Evolutionary conservation across 495 filamentous ascomycete species (phyloP).

Genomic region (Rostrohypoxylon terebratum): DNA sequence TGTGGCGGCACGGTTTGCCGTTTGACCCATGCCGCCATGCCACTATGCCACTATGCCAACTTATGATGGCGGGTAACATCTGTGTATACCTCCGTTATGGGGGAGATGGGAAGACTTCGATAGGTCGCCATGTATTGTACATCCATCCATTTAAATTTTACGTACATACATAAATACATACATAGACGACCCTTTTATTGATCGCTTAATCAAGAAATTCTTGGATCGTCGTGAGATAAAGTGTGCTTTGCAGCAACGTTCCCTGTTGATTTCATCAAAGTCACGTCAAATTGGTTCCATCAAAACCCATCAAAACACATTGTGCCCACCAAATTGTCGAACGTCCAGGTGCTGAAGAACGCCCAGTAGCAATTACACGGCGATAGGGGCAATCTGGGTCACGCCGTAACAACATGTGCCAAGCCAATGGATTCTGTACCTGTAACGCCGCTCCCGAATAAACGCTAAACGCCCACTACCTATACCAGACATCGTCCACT

Average conservation of each 20-base stretch:
- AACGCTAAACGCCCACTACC: conserved; percentile 23
- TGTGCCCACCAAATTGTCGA: conserved; percentile 9
- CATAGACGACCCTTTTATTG: conserved; percentile 8
- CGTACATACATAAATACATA: too few relatives aligned
- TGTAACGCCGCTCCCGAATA: conserved; percentile 14
- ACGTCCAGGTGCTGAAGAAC: neutral
- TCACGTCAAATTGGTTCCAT: conserved; percentile 11
- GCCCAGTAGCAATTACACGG: too few relatives aligned
- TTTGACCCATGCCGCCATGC: conserved; percentile 21
- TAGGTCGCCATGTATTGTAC: neutral
- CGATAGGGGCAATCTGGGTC: neutral
- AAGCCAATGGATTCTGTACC: conserved; percentile 26
- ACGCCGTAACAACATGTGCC: conserved; percentile 4
- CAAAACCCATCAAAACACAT: too few relatives aligned
- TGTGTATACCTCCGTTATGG: neutral
- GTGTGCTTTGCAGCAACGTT: neutral
- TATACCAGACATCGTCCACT: conserved; percentile 1
- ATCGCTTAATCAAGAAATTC: conserved; percentile 9
- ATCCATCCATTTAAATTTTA: too few relatives aligned
- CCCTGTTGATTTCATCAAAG: neutral
- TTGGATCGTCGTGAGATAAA: conserved; percentile 8
- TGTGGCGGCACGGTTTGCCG: conserved; percentile 38
- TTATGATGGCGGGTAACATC: conserved; percentile 14
- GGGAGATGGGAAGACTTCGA: neutral
- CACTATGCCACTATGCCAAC: neutral